Conservation (phyloP, 441 rosid species). For the Pelargonium fulgidum region DNA sequence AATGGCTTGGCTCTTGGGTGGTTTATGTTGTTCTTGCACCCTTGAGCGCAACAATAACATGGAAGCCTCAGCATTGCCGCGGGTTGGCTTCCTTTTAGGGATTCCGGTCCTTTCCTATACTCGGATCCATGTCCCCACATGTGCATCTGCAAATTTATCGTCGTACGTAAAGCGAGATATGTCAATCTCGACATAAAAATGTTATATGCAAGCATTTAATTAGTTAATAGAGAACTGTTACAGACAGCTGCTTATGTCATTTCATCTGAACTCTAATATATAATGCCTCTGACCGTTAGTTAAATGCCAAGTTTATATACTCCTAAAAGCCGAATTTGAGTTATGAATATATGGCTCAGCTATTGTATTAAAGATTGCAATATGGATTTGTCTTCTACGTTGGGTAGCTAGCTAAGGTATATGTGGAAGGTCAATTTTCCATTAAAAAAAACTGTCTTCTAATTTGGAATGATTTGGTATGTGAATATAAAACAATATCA, state of each 20-base stretch:
- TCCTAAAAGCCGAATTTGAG: too few relatives aligned
- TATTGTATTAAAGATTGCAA: too few relatives aligned
- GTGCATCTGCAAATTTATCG: constrained; percentile 65
- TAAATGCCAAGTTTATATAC: too few relatives aligned
- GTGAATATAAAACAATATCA: constrained; percentile 14
- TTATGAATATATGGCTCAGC: too few relatives aligned
- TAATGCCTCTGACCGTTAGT: too few relatives aligned
- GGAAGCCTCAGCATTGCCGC: constrained; percentile 91
- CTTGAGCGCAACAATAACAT: constrained; percentile 86
- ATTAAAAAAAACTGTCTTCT: not conserved
- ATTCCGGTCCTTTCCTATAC: constrained; percentile 92
- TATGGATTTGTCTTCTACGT: too few relatives aligned
- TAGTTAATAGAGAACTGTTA: too few relatives aligned
- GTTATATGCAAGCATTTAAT: too few relatives aligned
- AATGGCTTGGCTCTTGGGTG: constrained; percentile 84
- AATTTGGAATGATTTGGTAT: not conserved
- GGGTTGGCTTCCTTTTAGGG: constrained; percentile 87
- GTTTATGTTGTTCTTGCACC: constrained; percentile 91
- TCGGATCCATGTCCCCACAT: constrained; percentile 99
- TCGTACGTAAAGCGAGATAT: not conserved
- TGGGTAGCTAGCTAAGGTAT: too few relatives aligned
- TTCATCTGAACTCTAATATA: too few relatives aligned
- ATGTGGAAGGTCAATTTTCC: not conserved
- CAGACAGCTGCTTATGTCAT: too few relatives aligned
- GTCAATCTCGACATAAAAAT: not conserved